phyloP scores from a whole-genome alignment of 176 grass and related monocot genomes.

The Calamus simplicifolius region DNA sequence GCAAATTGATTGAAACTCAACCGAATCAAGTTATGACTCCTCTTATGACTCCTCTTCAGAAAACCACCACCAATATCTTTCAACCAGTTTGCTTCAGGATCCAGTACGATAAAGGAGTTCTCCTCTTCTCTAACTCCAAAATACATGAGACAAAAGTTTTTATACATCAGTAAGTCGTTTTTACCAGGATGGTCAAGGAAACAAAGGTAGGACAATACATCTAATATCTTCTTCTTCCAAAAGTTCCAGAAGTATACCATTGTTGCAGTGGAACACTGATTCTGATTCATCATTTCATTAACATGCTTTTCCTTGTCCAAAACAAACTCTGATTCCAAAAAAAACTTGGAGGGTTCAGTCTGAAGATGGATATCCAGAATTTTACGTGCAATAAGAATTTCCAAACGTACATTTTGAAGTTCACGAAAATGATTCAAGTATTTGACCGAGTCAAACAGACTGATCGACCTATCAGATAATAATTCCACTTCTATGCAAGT shows the following conservation, averaged over 20 bases:
- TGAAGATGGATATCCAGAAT: slow-evolving; percentile 58
- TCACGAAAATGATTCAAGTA: slow-evolving; percentile 33
- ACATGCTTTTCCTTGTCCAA: slow-evolving; percentile 15
- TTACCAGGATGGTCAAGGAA: background rate
- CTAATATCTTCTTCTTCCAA: slow-evolving; percentile 33
- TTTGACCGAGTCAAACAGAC: slow-evolving; percentile 17
- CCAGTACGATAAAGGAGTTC: slow-evolving; percentile 30
- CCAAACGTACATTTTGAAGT: slow-evolving; percentile 24
- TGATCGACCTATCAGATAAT: slow-evolving; percentile 31
- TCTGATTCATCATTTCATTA: slow-evolving; percentile 22
- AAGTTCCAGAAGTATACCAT: slow-evolving; percentile 39
- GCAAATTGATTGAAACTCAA: slow-evolving; percentile 20
- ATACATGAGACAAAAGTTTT: slow-evolving; percentile 55
- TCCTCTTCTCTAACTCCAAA: slow-evolving; percentile 48
- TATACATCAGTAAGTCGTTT: slow-evolving; percentile 12
- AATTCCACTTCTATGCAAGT: slow-evolving; percentile 37
- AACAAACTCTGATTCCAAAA: slow-evolving; percentile 19
- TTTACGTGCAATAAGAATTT: slow-evolving; percentile 33
- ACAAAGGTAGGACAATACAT: slow-evolving; percentile 23
- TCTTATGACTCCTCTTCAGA: no score
- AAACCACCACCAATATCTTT: slow-evolving; percentile 12
- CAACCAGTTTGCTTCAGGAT: slow-evolving; percentile 50
- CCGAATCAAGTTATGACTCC: slow-evolving; percentile 15
- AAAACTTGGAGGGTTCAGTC: slow-evolving; percentile 12
- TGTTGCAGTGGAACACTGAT: slow-evolving; percentile 30